These are phyloP conservation scores for Pythium insidiosum DNA, from an alignment of 352 stramenopile genomes.

Conservation along the genomic window DNA sequence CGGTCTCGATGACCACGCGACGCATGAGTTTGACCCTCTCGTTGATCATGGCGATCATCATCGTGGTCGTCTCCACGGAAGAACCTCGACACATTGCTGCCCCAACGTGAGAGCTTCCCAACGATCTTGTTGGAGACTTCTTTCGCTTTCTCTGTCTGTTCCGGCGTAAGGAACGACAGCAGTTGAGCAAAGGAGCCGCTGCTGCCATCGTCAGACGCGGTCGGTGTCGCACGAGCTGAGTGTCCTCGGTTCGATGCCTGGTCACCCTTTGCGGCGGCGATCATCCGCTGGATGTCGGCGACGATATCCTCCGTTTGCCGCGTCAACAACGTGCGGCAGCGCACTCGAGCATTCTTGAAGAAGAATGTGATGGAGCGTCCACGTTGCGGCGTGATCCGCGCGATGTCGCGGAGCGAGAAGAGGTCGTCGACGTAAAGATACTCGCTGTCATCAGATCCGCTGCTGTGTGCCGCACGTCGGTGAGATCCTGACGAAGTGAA, in stretches of 20 bases:
- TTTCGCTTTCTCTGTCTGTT: constrained; percentile 72
- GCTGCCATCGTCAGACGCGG: constrained; percentile 4
- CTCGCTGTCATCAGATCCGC: constrained; percentile 18
- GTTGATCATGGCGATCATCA: neutral
- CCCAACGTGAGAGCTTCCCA: constrained; percentile 55
- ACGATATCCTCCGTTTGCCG: constrained; percentile 66
- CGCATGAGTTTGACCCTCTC: neutral
- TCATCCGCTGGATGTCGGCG: constrained; percentile 55
- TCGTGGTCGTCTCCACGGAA: constrained; percentile 56
- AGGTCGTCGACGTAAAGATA: constrained; percentile 58
- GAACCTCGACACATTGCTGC: constrained; percentile 51
- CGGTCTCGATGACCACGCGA: neutral
- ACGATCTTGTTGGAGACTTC: constrained; percentile 81
- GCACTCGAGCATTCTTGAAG: constrained; percentile 52
- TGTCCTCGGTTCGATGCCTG: neutral
- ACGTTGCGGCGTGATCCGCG: constrained; percentile 65
- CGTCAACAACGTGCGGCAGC: constrained; percentile 67
- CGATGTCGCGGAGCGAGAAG: constrained; percentile 55
- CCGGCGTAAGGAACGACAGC: constrained; percentile 53
- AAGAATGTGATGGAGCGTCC: constrained; percentile 77
- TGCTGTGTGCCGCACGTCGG: neutral
- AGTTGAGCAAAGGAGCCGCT: constrained; percentile 36
- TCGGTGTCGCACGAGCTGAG: too few relatives aligned
- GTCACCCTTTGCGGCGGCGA: constrained; percentile 33
- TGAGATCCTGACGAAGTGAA: neutral